Evolutionary conservation across 1,139 yeast species (phyloP).

Genomic region (Lodderomyces margitis): DNA sequence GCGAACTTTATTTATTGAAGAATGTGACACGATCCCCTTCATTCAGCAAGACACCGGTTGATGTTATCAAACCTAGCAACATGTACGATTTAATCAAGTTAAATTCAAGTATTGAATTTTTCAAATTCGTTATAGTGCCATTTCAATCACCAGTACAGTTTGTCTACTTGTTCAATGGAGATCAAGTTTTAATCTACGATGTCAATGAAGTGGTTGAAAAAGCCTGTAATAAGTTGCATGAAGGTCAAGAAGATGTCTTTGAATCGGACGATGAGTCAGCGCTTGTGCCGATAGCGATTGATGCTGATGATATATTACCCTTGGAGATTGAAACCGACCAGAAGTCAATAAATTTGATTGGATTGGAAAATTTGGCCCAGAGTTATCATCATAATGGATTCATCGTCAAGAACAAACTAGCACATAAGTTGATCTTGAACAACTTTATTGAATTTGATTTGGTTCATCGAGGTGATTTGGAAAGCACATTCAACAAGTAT

Average conservation of each 20-base stretch:
- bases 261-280: conserved; percentile 20
- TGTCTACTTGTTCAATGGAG: conserved; percentile 31
- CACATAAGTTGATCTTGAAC: conserved; percentile 35
- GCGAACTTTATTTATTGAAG: conserved; percentile 39
- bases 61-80: conserved; percentile 21
- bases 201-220: conserved; percentile 29
- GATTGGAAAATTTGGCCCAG: conserved; percentile 29
- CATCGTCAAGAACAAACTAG: conserved; percentile 26
- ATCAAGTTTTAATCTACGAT: conserved; percentile 30
- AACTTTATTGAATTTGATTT: conserved; percentile 41
- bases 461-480: conserved; percentile 20
- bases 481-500: conserved; percentile 25
- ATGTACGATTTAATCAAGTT: conserved; percentile 40
- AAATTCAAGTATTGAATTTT: conserved; percentile 30
- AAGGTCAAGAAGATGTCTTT: conserved; percentile 19
- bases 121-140: conserved; percentile 27
- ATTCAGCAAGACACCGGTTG: conserved; percentile 8
- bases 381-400: conserved; percentile 20
- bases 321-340: conserved; percentile 17
- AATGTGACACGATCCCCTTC: conserved; percentile 22
- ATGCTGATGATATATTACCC: conserved; percentile 31
- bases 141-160: conserved; percentile 18
- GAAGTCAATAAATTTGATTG: conserved; percentile 28
- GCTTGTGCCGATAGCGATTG: conserved; percentile 28
- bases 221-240: conserved; percentile 20